These are phyloP conservation scores for Neoscytalidium dimidiatum DNA, from an alignment of 2,329 filamentous ascomycete species.

Conservation along the genomic window DNA sequence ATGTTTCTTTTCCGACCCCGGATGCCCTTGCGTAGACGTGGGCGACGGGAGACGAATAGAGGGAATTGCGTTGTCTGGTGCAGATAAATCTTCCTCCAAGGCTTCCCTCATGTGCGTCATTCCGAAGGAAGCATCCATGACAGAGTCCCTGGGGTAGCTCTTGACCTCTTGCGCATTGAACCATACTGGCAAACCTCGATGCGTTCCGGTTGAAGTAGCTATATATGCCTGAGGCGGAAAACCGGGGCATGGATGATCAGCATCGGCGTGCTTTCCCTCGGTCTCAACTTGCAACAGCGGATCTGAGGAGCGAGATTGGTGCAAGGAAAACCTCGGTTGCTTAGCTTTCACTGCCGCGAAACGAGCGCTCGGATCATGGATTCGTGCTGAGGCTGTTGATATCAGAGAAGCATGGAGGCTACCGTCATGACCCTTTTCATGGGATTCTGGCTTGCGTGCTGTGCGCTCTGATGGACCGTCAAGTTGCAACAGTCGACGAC, in stretches of 20 bases:
- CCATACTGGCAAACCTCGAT: conserved; percentile 7
- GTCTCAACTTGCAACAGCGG: conserved; percentile 7
- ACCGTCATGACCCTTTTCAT: background rate
- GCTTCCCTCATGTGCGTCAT: background rate
- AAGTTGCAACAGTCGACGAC: background rate
- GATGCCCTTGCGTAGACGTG: background rate
- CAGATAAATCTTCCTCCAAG: background rate
- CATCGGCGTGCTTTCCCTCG: background rate
- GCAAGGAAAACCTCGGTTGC: background rate
- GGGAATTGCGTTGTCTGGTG: background rate
- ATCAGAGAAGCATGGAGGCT: no score
- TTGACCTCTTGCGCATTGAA: conserved; percentile 5
- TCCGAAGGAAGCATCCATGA: background rate
- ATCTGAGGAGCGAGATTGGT: conserved; percentile 12
- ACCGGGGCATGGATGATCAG: background rate
- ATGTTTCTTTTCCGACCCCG: background rate
- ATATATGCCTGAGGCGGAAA: background rate
- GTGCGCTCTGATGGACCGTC: conserved; percentile 1
- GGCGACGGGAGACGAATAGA: conserved; percentile 13
- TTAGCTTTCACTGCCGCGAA: background rate
- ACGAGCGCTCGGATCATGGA: conserved; percentile 11
- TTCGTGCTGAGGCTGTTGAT: background rate
- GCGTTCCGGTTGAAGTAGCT: conserved; percentile 9
- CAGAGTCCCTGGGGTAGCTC: conserved; percentile 2
- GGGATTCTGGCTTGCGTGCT: background rate